Conservation (phyloP, 2,329 filamentous ascomycete species). For the Aureobasidium vineae region DNA sequence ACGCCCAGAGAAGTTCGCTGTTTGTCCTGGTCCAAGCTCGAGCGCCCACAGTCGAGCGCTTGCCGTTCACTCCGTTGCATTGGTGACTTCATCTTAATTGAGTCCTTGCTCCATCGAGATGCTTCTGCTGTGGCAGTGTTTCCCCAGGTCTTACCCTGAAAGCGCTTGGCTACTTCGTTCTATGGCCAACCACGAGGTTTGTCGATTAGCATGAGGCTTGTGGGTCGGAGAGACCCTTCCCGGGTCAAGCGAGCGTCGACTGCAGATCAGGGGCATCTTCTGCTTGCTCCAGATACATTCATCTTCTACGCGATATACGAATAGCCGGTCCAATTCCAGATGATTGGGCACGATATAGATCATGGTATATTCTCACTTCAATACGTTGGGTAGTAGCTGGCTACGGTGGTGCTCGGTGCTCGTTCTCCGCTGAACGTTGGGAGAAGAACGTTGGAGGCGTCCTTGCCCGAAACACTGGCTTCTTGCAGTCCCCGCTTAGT, state of each 20-base stretch:
- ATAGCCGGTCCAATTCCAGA: background rate
- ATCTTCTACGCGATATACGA: background rate
- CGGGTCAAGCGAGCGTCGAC: slow-evolving; percentile 2
- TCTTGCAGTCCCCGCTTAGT: slow-evolving; percentile 5
- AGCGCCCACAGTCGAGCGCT: slow-evolving; percentile 1
- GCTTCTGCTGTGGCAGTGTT: slow-evolving; percentile 17
- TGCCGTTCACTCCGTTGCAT: background rate
- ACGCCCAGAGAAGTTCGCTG: background rate
- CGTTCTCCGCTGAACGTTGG: slow-evolving; percentile 13
- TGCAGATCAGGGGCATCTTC: slow-evolving; percentile 14
- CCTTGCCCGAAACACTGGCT: slow-evolving; percentile 17
- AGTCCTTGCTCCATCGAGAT: background rate
- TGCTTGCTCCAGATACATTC: background rate
- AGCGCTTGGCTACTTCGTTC: background rate
- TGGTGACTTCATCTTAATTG: slow-evolving; percentile 18
- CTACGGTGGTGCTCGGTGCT: background rate
- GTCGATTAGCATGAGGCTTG: background rate
- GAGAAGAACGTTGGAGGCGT: slow-evolving; percentile 18
- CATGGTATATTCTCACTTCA: background rate
- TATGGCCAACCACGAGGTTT: background rate
- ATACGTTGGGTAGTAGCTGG: background rate
- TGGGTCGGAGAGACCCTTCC: background rate
- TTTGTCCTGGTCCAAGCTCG: slow-evolving; percentile 3
- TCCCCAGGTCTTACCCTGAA: background rate
- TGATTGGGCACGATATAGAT: background rate